Base-by-base conservation (phyloP, 352 stramenopile species). In the Pythium grandisporangium region DNA sequence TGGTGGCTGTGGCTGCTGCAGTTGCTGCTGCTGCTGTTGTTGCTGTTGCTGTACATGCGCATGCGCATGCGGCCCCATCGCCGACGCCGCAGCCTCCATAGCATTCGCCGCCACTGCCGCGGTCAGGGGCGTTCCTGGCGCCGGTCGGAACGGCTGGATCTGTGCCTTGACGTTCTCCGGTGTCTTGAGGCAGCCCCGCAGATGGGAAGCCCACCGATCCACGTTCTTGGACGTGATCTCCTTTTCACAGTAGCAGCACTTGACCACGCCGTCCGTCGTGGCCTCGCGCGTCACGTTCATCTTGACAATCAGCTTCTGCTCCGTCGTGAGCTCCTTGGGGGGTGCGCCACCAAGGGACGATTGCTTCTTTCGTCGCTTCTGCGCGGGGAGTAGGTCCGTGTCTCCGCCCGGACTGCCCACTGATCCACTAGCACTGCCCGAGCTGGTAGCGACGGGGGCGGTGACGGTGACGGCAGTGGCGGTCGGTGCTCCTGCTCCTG, bases 181-280 rank as follows among this genome's bases (percentile, higher is more conserved):
- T 10, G 77, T 84, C 55, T 87, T 86, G 40, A 67, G 37, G 49
- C 77, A 91, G 13, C 74, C 72, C 19, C 77, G 77, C 46, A 91
- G 41, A 42, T 91, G 77, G 24, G 77, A 91, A 11, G 71, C 77
- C 77, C 77, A 91, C 14, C 77, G 77, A 41, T 91, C 77, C 1
- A 91, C 66, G 48, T 91, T 91, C 48, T 80, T 82, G 30, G 70
- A 84, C 37, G 77, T 63, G 52, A 91, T 91, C 52, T 91, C 77
- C 52, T 91, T 91, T 34, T 83, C 70, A 53, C 77, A 91, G 58
- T 84, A 86, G 55, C 58, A 70, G 57, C 77, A 91, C 59, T 84
- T 91, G 53, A 85, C 63, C 24, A 63, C 30, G 16, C 70, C 74
- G 8, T 87, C 77, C 22, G 64, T 57, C 16, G 53, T 56, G 26